These are phyloP conservation scores for Apiospora phragmitis DNA, from an alignment of 2,329 filamentous ascomycete species.

Conservation along the genomic window DNA sequence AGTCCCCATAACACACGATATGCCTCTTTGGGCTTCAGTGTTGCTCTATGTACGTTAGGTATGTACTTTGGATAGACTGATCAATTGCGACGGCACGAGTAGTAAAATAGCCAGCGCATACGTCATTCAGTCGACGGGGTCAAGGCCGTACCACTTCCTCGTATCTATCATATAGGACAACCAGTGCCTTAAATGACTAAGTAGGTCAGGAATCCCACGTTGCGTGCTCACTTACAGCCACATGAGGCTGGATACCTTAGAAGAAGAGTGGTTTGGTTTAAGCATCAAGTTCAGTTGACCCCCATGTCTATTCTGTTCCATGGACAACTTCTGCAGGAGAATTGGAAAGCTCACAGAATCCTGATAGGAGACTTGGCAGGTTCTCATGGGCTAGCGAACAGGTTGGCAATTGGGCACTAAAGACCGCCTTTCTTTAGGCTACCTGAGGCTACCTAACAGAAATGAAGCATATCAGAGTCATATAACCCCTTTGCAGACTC, in stretches of 20 bases:
- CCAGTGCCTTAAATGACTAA: neutral
- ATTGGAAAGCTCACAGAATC: neutral
- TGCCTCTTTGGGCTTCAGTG: neutral
- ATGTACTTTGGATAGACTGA: neutral
- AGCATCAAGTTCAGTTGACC: neutral
- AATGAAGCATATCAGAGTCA: neutral
- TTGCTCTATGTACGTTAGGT: too few relatives aligned
- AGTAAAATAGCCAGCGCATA: neutral
- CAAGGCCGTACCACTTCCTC: neutral
- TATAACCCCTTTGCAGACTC: neutral
- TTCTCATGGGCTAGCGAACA: neutral
- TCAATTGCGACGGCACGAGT: neutral
- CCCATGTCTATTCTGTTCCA: neutral
- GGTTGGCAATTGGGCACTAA: neutral
- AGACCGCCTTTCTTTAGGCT: neutral
- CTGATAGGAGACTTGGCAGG: neutral
- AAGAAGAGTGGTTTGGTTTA: neutral
- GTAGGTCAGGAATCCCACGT: neutral
- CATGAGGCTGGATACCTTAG: neutral
- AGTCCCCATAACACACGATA: constrained; percentile 5
- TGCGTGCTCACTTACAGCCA: neutral
- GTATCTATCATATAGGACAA: neutral
- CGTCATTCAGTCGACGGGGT: neutral
- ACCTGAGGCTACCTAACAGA: neutral
- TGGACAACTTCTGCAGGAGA: neutral